Evolutionary conservation across 208 protist genomes (phyloP).

Genomic region (Trypanosoma vivax): DNA sequence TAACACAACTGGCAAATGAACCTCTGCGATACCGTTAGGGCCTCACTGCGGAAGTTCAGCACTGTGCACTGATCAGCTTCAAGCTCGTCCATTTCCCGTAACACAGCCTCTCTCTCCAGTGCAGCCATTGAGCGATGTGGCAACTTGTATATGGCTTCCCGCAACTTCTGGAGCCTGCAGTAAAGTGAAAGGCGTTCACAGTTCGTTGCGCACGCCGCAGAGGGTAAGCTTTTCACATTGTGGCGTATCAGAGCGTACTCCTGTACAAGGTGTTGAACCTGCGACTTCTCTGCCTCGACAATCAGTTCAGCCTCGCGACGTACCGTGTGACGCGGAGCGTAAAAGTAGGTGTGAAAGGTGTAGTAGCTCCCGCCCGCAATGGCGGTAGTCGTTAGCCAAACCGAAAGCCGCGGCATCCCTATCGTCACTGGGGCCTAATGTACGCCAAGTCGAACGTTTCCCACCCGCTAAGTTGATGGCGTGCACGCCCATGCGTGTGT

Average conservation of each 20-base stretch:
- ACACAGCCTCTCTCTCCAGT: conserved; percentile 24
- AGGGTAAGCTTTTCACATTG: background rate
- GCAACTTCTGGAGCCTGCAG: conserved; percentile 44
- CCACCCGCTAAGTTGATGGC: too few species aligned
- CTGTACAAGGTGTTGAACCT: conserved; percentile 22
- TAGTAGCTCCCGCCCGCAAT: conserved; percentile 23
- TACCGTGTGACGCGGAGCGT: conserved; percentile 23
- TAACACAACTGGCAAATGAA: conserved; percentile 32
- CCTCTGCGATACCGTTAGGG: conserved; percentile 30
- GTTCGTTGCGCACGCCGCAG: conserved; percentile 26
- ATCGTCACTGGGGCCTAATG: too few species aligned
- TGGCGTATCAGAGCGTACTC: conserved; percentile 13
- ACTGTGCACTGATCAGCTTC: conserved; percentile 43
- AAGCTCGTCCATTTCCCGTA: conserved; percentile 26
- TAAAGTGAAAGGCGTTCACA: conserved; percentile 45
- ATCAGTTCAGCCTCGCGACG: conserved; percentile 12
- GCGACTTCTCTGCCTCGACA: conserved; percentile 14
- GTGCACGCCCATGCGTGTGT: too few species aligned
- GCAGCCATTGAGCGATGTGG: conserved; percentile 21
- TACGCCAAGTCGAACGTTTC: too few species aligned
- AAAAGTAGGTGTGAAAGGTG: conserved; percentile 35
- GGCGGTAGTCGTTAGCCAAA: conserved; percentile 27
- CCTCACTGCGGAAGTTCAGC: conserved; percentile 48
- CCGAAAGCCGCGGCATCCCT: conserved; percentile 51
- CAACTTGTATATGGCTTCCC: conserved; percentile 27